phyloP scores from a whole-genome alignment of 495 filamentous ascomycete species.

The Tetracladium setigerum region DNA sequence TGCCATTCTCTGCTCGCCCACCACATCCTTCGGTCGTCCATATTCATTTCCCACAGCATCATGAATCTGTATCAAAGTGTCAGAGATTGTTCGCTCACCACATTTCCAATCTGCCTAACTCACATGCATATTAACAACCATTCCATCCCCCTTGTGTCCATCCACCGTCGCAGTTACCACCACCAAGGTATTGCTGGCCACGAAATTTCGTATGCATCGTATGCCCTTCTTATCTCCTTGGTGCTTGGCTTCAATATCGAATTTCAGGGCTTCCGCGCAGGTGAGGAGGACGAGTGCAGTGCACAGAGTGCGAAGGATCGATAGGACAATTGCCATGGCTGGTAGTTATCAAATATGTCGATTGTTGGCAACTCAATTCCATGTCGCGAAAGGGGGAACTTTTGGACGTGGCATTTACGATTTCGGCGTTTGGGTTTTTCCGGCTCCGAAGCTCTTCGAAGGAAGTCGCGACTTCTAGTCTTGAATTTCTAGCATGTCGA shows the following conservation, averaged over 20 bases:
- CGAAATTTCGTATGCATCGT: conserved; percentile 96
- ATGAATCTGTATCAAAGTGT: conserved; percentile 57
- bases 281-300: conserved; percentile 18
- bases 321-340: conserved; percentile 14
- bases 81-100: conserved; percentile 1
- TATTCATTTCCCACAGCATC: conserved; percentile 96
- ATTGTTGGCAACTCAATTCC: neutral
- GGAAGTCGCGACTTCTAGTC: neutral
- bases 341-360: conserved; percentile 6
- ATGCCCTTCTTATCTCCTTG: conserved; percentile 55
- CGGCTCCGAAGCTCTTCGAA: neutral
- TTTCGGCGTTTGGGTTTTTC: too few relatives aligned
- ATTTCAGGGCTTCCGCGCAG: conserved; percentile 73
- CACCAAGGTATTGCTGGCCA: conserved; percentile 87
- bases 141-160: conserved; percentile 84
- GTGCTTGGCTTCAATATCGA: conserved; percentile 73
- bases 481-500: neutral
- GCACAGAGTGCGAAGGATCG: conserved; percentile 16
- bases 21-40: conserved; percentile 80
- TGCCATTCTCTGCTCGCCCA: conserved; percentile 84
- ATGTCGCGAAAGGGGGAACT: conserved; percentile 5
- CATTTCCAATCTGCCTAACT: conserved; percentile 27
- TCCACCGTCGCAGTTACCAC: conserved; percentile 90
- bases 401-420: conserved; percentile 14
- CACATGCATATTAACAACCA: conserved; percentile 93